Evolutionary conservation across 1,284 basidiomycete species (phyloP), one percentile per base, ranked within the genome.

Genomic region (Coniferiporia sulphurascens): DNA sequence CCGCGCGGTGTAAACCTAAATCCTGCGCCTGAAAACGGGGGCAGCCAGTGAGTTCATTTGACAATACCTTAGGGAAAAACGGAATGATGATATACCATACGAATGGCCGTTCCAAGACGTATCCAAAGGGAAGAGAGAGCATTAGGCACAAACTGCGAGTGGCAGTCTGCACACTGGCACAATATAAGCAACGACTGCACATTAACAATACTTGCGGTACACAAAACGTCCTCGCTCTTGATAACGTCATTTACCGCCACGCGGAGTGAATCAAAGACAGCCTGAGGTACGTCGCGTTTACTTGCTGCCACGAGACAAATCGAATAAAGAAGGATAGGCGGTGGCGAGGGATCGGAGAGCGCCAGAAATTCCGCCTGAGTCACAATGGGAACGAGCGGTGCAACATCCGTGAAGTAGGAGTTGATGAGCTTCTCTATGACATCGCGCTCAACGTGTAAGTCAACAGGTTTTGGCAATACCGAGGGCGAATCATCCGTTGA

Each of bases 221-320:
- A 93, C 60, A 98, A 76, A 44, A 97, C 86, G 71, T 98, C 95
- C 61, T 96, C 93, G 49, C 85, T 81, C 72, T 93, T 88, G 71
- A 99, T 87, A 46, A 95, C 80, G 56, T 79, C 83, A 69, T 95
- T 95, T 65, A 98, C 91, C 8, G 89, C 85, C 59, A 84, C 86
- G 58, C 94, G 84, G 41, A 98, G 85, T 7, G 86, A 85, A 66
- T 93, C 87, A 69, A 95, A 95, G 13, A 95, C 82, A 56, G 82
- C 79, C 65, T 90, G 87, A 0, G 94, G 89, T 3, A 93, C 87
- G 57, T 93, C 86, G 54, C 95, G 83, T 60, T 89, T 81, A 45
- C 93, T 87, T 10, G 95, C 93, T 4, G 94, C 91, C 21, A 96
- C 85, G 41, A 93, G 86, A 72, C 94, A 97, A 71, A 98, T 94